Percentiles rank a stretch among this genome's conserved stretches.
These are phyloP conservation scores for Malassezia sp. DNA, from an alignment of 1,284 basidiomycete genomes.

Conservation along the genomic window DNA sequence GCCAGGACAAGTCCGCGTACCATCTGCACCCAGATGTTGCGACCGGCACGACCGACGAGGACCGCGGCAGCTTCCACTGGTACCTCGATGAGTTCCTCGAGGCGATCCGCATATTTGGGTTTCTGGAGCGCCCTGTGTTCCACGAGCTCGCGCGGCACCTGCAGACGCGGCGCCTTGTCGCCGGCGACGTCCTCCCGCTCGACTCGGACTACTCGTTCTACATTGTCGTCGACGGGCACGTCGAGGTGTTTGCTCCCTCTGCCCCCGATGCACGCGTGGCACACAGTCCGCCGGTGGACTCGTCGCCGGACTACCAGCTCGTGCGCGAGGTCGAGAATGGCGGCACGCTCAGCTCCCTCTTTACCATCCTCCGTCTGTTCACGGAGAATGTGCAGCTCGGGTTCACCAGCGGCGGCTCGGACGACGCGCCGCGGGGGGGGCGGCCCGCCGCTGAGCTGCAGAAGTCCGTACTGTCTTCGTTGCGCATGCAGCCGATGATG, in stretches of 20 bases:
- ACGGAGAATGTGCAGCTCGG: constrained; percentile 92
- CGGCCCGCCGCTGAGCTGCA: constrained; percentile 11
- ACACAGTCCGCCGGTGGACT: not conserved
- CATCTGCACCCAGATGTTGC: constrained; percentile 40
- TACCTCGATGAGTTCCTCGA: constrained; percentile 46
- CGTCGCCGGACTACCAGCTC: constrained; percentile 32
- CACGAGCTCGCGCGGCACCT: constrained; percentile 45
- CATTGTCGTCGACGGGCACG: constrained; percentile 45
- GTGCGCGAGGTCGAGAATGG: constrained; percentile 44
- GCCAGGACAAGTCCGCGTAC: constrained; percentile 33
- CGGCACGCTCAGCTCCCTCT: constrained; percentile 80
- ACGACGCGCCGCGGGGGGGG: not conserved
- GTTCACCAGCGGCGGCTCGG: constrained; percentile 12
- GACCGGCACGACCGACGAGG: constrained; percentile 23
- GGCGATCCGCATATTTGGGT: constrained; percentile 46
- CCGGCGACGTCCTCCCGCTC: constrained; percentile 39
- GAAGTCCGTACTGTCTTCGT: constrained; percentile 2
- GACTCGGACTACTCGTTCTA: constrained; percentile 43
- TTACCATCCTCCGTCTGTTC: constrained; percentile 88
- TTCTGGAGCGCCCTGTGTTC: constrained; percentile 45
- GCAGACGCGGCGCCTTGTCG: constrained; percentile 41
- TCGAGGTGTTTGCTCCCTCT: constrained; percentile 42
- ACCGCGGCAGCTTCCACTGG: constrained; percentile 36
- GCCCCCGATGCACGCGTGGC: too few relatives aligned
- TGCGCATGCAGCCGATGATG: not conserved